Evolutionary conservation across 2,329 filamentous ascomycete species (phyloP).

Genomic region (Tolypocladium paradoxum): DNA sequence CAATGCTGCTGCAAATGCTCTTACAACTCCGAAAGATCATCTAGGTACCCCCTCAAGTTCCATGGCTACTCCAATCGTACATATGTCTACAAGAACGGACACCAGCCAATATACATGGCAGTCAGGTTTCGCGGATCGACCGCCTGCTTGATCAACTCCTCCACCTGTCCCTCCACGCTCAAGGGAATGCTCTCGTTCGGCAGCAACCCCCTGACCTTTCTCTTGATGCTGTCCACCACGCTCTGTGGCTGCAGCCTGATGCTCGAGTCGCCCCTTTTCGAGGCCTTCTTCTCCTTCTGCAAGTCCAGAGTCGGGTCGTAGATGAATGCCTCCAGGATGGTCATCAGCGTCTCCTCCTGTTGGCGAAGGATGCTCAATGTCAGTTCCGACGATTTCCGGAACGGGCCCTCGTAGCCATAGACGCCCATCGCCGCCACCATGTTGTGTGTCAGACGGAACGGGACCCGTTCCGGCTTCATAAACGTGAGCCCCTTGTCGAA

Average conservation of each 20-base stretch:
- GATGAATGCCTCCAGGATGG: conserved; percentile 91
- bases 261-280: conserved; percentile 25
- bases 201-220: conserved; percentile 76
- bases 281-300: conserved; percentile 51
- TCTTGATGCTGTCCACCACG: conserved; percentile 79
- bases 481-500: conserved; percentile 98
- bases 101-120: conserved; percentile 97
- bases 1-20: neutral
- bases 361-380: conserved; percentile 75
- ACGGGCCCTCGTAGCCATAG: conserved; percentile 87
- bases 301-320: conserved; percentile 95
- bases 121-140: conserved; percentile 69
- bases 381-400: conserved; percentile 81
- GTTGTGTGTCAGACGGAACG: conserved; percentile 95
- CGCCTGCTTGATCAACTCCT: conserved; percentile 83
- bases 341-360: conserved; percentile 94
- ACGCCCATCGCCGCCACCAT: conserved; percentile 97
- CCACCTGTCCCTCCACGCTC: conserved; percentile 94
- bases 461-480: conserved; percentile 85
- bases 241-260: conserved; percentile 50
- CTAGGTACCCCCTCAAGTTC: too few relatives aligned
- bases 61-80: neutral
- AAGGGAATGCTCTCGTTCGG: conserved; percentile 84
- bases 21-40: neutral
- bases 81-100: conserved; percentile 40